phyloP scores from a whole-genome alignment of 169 alveolate species.

The Neospora caninum region DNA sequence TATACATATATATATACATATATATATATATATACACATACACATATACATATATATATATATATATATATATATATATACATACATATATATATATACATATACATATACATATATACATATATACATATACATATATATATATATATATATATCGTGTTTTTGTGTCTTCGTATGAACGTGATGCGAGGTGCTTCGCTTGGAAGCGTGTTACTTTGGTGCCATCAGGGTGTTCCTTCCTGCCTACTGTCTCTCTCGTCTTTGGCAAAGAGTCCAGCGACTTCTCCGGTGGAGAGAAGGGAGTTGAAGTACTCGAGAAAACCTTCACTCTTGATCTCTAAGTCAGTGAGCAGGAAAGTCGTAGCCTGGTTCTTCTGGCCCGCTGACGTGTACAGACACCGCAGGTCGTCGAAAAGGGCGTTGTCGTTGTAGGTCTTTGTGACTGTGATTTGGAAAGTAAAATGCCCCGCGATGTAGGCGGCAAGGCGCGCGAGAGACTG shows the following conservation, averaged over 20 bases:
- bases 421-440: conserved; percentile 91
- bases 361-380: conserved; percentile 90
- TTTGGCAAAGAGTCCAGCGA: conserved; percentile 94
- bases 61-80: too few relatives aligned
- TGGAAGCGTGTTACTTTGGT: conserved; percentile 40
- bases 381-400: conserved; percentile 87
- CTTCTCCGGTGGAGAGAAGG: conserved; percentile 95
- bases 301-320: conserved; percentile 95
- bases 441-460: conserved; percentile 87
- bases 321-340: conserved; percentile 94
- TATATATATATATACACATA: too few relatives aligned
- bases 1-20: too few relatives aligned
- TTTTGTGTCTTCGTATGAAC: too few relatives aligned
- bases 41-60: too few relatives aligned
- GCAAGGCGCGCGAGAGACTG: conserved; percentile 94
- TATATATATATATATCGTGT: background rate
- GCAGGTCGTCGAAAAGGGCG: conserved; percentile 91
- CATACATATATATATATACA: too few relatives aligned
- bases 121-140: conserved; percentile 21
- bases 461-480: conserved; percentile 86
- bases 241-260: conserved; percentile 90
- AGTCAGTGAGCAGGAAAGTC: conserved; percentile 95
- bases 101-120: background rate
- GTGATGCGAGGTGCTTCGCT: too few relatives aligned
- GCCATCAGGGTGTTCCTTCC: conserved; percentile 52